Conservation (phyloP, 176 grass and related monocot genomes). For the Tillandsia fasciculata region DNA sequence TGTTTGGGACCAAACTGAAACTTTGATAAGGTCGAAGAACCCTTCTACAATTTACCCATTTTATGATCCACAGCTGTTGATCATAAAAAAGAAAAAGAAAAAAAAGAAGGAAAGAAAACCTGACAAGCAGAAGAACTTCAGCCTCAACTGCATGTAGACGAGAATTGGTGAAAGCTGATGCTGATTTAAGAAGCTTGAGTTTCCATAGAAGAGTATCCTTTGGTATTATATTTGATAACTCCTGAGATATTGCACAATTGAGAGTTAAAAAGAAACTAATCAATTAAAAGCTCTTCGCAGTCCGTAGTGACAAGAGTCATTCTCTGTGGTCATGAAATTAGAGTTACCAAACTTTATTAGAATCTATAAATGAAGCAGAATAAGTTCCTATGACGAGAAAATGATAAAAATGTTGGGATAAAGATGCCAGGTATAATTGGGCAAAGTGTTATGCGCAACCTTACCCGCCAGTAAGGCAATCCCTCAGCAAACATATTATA, state of each 20-base stretch:
- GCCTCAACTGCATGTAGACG: slow-evolving; percentile 72
- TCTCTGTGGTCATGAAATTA: neutral
- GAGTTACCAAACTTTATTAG: no score
- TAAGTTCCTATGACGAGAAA: no score
- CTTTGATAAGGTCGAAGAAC: no score
- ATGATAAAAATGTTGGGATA: no score
- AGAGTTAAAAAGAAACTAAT: slow-evolving; percentile 11
- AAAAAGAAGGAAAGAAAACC: slow-evolving; percentile 32
- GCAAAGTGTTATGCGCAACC: no score
- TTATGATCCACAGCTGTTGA: neutral
- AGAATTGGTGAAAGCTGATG: slow-evolving; percentile 76
- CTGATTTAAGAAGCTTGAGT: slow-evolving; percentile 82
- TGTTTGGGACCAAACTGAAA: no score
- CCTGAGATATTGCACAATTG: slow-evolving; percentile 28
- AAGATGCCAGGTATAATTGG: no score
- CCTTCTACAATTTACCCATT: no score
- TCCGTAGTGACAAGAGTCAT: neutral
- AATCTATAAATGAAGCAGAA: no score
- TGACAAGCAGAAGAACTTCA: slow-evolving; percentile 88
- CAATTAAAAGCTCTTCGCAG: neutral
- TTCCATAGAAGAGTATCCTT: slow-evolving; percentile 88
- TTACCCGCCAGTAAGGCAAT: no score
- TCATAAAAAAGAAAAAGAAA: neutral
- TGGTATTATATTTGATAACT: slow-evolving; percentile 82
- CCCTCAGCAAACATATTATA: no score